A percentile compares a stretch with the other conserved stretches of the same genome.
phyloP scores from a whole-genome alignment of 306 rosid genomes.

The Fagus sylvatica region DNA sequence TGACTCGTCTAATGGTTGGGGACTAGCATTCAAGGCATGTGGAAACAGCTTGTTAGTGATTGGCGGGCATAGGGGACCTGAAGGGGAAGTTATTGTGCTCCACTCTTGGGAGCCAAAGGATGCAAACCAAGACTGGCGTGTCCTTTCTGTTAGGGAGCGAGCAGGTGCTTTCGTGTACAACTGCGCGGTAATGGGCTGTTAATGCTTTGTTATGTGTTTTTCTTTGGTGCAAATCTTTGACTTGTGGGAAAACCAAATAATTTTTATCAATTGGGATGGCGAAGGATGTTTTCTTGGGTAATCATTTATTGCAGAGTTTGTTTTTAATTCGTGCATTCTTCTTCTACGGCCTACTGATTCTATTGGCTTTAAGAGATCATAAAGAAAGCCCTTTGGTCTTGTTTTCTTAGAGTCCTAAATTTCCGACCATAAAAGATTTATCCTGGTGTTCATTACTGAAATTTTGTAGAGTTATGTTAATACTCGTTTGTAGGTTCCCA shows the following conservation, averaged over 20 bases:
- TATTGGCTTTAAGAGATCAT: neutral
- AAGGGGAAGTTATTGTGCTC: constrained; percentile 28
- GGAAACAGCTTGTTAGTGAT: constrained; percentile 34
- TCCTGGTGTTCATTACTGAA: neutral
- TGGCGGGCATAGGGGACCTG: constrained; percentile 31
- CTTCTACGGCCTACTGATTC: neutral
- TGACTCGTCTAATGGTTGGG: constrained; percentile 38
- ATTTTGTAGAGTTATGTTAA: neutral
- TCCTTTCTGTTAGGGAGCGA: constrained; percentile 28
- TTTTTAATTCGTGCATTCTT: neutral
- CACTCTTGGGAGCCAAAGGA: constrained; percentile 32
- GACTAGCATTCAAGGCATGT: constrained; percentile 38
- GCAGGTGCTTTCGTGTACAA: constrained; percentile 41
- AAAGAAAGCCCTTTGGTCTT: neutral
- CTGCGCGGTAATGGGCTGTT: constrained; percentile 46
- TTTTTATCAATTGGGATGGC: constrained; percentile 5
- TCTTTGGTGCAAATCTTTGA: constrained; percentile 3
- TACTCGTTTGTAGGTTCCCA: neutral
- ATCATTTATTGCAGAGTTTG: neutral
- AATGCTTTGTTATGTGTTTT: neutral
- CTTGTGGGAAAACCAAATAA: constrained; percentile 1
- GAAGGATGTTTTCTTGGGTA: neutral
- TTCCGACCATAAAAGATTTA: neutral
- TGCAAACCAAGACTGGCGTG: constrained; percentile 33
- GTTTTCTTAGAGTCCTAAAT: neutral